Evolutionary conservation across 306 rosid genomes (phyloP), one percentile per base, ranked within the genome.

Genomic region (Begonia peltatifolia): DNA sequence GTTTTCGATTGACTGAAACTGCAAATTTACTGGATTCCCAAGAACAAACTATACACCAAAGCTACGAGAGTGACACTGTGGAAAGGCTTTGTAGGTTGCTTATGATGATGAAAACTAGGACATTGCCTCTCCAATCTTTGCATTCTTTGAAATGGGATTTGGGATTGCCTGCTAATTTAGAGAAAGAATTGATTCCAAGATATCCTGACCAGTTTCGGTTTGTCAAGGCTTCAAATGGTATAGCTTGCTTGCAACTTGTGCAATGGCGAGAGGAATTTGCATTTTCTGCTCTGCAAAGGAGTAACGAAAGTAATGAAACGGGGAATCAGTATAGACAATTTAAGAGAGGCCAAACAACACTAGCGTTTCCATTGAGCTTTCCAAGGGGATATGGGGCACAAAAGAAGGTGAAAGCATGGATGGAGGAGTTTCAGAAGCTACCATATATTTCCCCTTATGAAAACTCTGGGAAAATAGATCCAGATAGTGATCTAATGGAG

Each of bases 401-500:
- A 73, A 85, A 71, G 22, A 85, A 90, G 59, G 97, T 90, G 2
- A 78, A 54, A 67, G 62, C 65, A 2, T 90, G 97, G 97, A 90
- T 90, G 95, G 95, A 80, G 51, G 95, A 83, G 74, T 90, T 85
- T 68, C 92, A 85, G 38, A 83, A 86, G 64, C 58, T 90, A 35
- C 97, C 97, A 5, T 90, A 85, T 52, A 60, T 85, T 36, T 83
- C 95, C 4, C 97, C 97, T 0, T 90, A 85, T 42, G 86, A 59
- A 58, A 81, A 81, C 65, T 76, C 82, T 1, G 59, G 65, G 14
- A 76, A 62, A 9, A 74, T 90, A 55, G 95, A 83, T 57, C 95
- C 94, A 2, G 68, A 59, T 11, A 85, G 95, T 66, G 97, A 90
- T 47, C 80, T 90, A 47, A 90, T 90, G 97, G 97, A 90, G 79